Conservation (phyloP, 352 stramenopile species). For the Sclerospora graminicola region DNA sequence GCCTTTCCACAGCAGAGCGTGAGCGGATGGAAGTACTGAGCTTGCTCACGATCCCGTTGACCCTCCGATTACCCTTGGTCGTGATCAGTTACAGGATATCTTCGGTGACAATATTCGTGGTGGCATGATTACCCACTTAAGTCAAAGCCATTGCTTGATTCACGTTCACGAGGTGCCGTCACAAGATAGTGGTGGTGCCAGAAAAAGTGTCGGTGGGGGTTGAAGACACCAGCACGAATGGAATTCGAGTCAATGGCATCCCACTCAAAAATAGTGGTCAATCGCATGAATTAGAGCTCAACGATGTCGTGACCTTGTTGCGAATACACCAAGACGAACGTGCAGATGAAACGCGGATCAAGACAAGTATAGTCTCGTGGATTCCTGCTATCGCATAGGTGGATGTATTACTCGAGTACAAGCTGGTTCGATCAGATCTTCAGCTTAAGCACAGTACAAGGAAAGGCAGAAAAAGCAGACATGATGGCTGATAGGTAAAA, state of each 20-base stretch:
- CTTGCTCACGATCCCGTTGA: slow-evolving; percentile 33
- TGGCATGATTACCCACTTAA: slow-evolving; percentile 40
- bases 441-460: slow-evolving; percentile 3
- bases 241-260: slow-evolving; percentile 44
- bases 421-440: slow-evolving; percentile 15
- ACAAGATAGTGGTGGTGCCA: slow-evolving; percentile 14
- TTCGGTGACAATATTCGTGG: slow-evolving; percentile 62
- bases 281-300: slow-evolving; percentile 30
- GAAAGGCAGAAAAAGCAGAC: slow-evolving; percentile 16
- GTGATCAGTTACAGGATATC: slow-evolving; percentile 51
- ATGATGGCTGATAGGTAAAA: slow-evolving; percentile 24
- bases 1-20: slow-evolving; percentile 31
- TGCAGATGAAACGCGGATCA: not conserved
- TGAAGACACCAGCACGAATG: slow-evolving; percentile 68
- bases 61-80: slow-evolving; percentile 22
- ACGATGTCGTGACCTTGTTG: slow-evolving; percentile 49
- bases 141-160: slow-evolving; percentile 53
- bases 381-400: slow-evolving; percentile 13
- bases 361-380: not conserved
- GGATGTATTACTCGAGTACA: slow-evolving; percentile 37
- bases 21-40: slow-evolving; percentile 36
- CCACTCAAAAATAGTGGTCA: slow-evolving; percentile 39
- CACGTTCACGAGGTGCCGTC: slow-evolving; percentile 29
- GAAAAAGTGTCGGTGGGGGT: slow-evolving; percentile 30
- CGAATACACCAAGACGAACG: slow-evolving; percentile 32